A percentile compares a stretch with the other conserved stretches of the same genome.
phyloP scores from a whole-genome alignment of 148 eudicot genomes.

The Fagopyrum homotropicum region DNA sequence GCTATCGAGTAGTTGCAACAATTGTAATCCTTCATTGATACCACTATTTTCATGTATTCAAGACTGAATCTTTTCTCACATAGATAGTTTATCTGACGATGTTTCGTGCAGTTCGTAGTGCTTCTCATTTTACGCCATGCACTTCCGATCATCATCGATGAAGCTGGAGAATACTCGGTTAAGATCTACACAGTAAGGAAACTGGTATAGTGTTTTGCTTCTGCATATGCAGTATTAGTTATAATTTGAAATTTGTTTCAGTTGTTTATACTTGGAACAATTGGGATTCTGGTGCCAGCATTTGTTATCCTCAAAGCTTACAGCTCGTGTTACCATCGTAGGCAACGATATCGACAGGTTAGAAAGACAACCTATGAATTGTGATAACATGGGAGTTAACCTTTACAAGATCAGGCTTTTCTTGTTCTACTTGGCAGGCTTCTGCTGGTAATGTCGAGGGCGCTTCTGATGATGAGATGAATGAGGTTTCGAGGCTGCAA shows the following conservation, averaged over 20 bases:
- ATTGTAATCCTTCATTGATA: constrained; percentile 36
- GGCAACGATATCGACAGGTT: constrained; percentile 46
- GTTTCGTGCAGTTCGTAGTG: constrained; percentile 38
- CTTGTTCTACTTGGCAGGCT: neutral
- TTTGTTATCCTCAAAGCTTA: constrained; percentile 44
- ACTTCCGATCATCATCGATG: constrained; percentile 45
- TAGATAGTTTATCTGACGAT: neutral
- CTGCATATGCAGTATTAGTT: neutral
- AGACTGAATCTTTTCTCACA: too few species aligned
- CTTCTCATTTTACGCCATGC: constrained; percentile 67
- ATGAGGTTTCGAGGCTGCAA: neutral
- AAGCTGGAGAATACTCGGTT: constrained; percentile 46
- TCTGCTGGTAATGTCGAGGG: constrained; percentile 8
- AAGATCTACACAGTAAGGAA: constrained; percentile 44
- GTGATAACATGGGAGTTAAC: neutral
- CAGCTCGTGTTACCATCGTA: constrained; percentile 37
- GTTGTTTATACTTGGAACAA: constrained; percentile 50
- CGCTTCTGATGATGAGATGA: constrained; percentile 9
- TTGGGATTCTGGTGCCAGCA: constrained; percentile 55
- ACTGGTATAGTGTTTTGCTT: neutral
- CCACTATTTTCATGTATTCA: neutral
- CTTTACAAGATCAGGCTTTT: neutral
- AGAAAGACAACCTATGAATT: neutral
- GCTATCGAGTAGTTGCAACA: constrained; percentile 55
- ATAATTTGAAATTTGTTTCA: constrained; percentile 20